Conservation (phyloP, 768 basidiomycete genomes). For the Coprinopsis cinerea region DNA sequence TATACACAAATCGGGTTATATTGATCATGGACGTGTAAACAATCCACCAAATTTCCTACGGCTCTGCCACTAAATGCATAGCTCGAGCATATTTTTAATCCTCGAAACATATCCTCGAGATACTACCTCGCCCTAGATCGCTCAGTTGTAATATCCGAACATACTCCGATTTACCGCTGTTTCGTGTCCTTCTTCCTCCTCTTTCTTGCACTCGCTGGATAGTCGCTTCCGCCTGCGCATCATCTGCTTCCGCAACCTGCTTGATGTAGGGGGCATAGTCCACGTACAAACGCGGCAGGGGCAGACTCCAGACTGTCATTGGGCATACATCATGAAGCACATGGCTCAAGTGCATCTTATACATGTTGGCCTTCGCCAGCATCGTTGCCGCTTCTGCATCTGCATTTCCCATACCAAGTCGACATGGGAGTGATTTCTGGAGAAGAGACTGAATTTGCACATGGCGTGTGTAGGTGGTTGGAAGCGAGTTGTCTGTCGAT, state of each 20-base stretch:
- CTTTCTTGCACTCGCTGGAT: constrained; percentile 19
- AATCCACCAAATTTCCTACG: constrained; percentile 5
- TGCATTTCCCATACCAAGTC: neutral
- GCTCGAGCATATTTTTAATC: constrained; percentile 9
- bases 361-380: constrained; percentile 10
- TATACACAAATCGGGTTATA: constrained; percentile 34
- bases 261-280: constrained; percentile 71
- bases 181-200: constrained; percentile 47
- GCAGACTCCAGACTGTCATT: constrained; percentile 34
- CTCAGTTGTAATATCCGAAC: constrained; percentile 37
- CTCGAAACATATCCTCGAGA: constrained; percentile 23
- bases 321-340: constrained; percentile 47
- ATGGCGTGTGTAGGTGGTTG: constrained; percentile 3
- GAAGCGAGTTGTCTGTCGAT: constrained; percentile 19
- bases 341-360: constrained; percentile 9
- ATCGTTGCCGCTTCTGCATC: neutral
- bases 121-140: constrained; percentile 28
- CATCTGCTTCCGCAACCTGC: constrained; percentile 61
- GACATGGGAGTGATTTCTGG: constrained; percentile 27
- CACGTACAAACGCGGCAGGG: constrained; percentile 42
- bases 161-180: constrained; percentile 43
- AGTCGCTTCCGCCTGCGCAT: constrained; percentile 35
- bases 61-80: constrained; percentile 1
- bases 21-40: constrained; percentile 26
- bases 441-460: constrained; percentile 2